Evolutionary conservation across 1,284 basidiomycete species (phyloP).

Genomic region (Anthracocystis panici-leucophaei): DNA sequence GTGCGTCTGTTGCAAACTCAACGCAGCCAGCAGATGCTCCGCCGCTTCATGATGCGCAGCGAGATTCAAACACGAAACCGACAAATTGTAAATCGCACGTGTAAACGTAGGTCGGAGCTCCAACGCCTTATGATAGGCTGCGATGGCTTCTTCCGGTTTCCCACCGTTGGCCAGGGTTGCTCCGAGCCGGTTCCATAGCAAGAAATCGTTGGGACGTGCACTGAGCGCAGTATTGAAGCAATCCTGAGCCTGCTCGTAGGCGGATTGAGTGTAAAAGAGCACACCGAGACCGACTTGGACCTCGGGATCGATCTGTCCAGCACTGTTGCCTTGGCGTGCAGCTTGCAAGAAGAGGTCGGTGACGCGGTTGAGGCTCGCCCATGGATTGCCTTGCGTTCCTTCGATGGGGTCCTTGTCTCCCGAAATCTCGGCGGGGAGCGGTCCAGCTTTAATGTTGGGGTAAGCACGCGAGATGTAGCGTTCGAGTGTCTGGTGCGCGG

Average conservation of each 20-base stretch:
- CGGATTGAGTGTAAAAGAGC: conserved; percentile 86
- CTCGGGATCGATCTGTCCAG: conserved; percentile 83
- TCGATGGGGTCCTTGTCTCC: conserved; percentile 72
- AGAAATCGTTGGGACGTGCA: conserved; percentile 86
- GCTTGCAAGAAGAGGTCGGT: conserved; percentile 87
- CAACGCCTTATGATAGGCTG: conserved; percentile 93
- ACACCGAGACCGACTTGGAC: conserved; percentile 94
- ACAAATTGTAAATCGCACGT: conserved; percentile 96
- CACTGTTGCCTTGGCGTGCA: conserved; percentile 76
- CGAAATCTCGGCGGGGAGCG: conserved; percentile 75
- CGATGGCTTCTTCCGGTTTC: conserved; percentile 91
- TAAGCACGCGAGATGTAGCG: conserved; percentile 86
- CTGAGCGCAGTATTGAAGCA: conserved; percentile 89
- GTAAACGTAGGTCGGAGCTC: conserved; percentile 94
- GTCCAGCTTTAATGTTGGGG: conserved; percentile 73
- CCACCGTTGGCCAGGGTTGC: conserved; percentile 95
- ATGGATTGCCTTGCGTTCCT: conserved; percentile 73
- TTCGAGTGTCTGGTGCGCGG: conserved; percentile 86
- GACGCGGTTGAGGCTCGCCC: conserved; percentile 85
- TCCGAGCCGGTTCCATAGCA: conserved; percentile 95
- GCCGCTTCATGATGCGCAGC: conserved; percentile 95
- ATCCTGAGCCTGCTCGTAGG: conserved; percentile 85
- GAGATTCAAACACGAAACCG: conserved; percentile 96
- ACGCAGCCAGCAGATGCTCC: conserved; percentile 92
- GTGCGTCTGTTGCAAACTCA: conserved; percentile 79